Evolutionary conservation across 2,329 filamentous ascomycete genomes (phyloP), one percentile per base, ranked within the genome.

Genomic region (Aureobasidium namibiae): DNA sequence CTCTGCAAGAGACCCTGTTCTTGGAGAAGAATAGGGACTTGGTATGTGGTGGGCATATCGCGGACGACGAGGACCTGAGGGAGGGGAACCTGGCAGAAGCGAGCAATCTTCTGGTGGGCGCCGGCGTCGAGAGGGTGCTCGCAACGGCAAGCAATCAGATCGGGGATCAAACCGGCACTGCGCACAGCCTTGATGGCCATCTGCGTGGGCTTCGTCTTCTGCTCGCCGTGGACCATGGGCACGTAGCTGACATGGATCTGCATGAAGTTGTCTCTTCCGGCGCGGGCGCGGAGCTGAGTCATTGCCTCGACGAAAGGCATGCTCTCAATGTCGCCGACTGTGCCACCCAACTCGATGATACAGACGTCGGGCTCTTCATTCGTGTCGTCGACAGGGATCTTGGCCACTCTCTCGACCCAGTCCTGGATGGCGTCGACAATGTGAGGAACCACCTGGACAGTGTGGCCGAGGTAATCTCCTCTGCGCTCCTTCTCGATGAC

Each of bases 151-250:
- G 92, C 94, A 75, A 97, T 94, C 71, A 94, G 62, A 64, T 81
- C 78, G 23, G 78, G 78, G 50, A 79, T 74, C 61, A 82, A 75
- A 69, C 91, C 91, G 63, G 89, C 87, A 69, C 88, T 92, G 63
- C 92, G 87, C 63, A 92, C 86, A 67, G 88, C 84, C 69, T 87
- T 87, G 67, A 97, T 90, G 26, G 92, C 90, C 67, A 90, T 85
- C 73, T 99, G 94, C 0, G 94, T 99, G 0, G 94, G 94, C 77
- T 97, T 97, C 10, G 92, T 97, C 83, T 97, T 97, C 74, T 95
- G 86, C 78, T 97, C 87, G 34, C 83, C 82, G 62, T 81, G 75
- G 39, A 87, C 82, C 34, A 92, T 82, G 1, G 92, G 94, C 34
- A 97, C 87, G 67, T 92, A 89, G 4, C 88, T 91, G 63, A 96